A percentile compares a stretch with the other conserved stretches of the same genome.
phyloP scores from a whole-genome alignment of 768 basidiomycete species.

The Tylopilus vinaceipallidus region DNA sequence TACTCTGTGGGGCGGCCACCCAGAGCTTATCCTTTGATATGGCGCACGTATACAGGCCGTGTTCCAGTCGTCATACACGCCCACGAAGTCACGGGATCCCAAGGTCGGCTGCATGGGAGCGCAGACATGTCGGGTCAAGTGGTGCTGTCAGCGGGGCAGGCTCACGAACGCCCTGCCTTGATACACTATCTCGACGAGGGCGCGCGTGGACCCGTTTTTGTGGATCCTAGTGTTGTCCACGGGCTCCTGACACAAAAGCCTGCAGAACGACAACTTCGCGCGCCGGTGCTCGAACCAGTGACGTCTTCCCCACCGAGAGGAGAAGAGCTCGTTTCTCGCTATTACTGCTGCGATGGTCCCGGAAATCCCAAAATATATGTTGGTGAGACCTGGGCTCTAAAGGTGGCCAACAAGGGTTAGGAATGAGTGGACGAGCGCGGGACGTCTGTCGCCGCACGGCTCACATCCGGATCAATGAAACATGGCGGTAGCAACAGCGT shows the following conservation, averaged over 20 bases:
- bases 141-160: neutral
- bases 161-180: neutral
- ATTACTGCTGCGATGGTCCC: neutral
- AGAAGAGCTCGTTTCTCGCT: constrained; percentile 14
- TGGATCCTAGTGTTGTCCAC: neutral
- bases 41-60: neutral
- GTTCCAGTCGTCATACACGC: constrained; percentile 2
- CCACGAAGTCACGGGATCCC: neutral
- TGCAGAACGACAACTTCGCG: neutral
- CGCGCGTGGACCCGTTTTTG: constrained; percentile 17
- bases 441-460: too few relatives aligned
- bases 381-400: constrained; percentile 19
- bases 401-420: constrained; percentile 2
- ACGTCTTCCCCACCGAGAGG: constrained; percentile 10
- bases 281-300: constrained; percentile 7
- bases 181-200: constrained; percentile 21
- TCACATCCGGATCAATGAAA: too few relatives aligned
- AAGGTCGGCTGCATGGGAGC: too few relatives aligned
- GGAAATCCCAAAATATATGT: constrained; percentile 12
- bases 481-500: too few relatives aligned
- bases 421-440: too few relatives aligned
- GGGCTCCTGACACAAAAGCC: constrained; percentile 4
- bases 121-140: constrained; percentile 1
- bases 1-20: neutral
- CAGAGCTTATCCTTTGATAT: neutral